phyloP scores from a whole-genome alignment of 331 rosid genomes.

The Erythrophleum ivorense region DNA sequence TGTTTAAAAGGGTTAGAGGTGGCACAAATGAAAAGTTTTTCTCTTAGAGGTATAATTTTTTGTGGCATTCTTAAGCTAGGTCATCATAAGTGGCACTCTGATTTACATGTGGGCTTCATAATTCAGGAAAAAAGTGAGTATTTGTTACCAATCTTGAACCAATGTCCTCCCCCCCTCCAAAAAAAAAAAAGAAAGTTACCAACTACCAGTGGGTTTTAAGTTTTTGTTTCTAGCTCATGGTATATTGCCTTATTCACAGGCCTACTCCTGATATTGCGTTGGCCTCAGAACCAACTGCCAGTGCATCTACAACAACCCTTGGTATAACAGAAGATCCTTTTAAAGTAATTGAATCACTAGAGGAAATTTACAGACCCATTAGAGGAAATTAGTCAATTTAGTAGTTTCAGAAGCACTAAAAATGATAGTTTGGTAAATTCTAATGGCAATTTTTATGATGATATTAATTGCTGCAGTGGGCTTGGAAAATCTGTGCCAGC shows the following conservation, averaged over 20 bases:
- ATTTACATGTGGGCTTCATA: conserved; percentile 20
- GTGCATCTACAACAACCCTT: conserved; percentile 59
- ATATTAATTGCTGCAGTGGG: conserved; percentile 73
- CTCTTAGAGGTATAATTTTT: neutral
- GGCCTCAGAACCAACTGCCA: conserved; percentile 60
- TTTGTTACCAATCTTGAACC: conserved; percentile 26
- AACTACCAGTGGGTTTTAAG: conserved; percentile 5
- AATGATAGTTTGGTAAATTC: conserved; percentile 51
- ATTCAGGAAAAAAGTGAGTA: conserved; percentile 4
- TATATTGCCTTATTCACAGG: conserved; percentile 60
- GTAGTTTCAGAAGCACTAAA: conserved; percentile 65
- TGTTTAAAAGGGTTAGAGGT: conserved; percentile 21
- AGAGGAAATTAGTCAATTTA: conserved; percentile 72
- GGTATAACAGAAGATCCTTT: conserved; percentile 67
- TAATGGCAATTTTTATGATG: conserved; percentile 64
- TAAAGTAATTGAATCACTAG: conserved; percentile 61
- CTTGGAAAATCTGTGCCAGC: conserved; percentile 82
- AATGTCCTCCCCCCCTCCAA: neutral
- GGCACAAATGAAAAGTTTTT: conserved; percentile 11
- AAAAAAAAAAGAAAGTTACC: neutral
- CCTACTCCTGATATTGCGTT: conserved; percentile 61
- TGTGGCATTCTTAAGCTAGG: neutral
- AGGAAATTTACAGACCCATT: conserved; percentile 64
- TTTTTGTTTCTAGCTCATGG: conserved; percentile 37
- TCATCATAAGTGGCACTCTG: neutral